A percentile compares a stretch with the other conserved stretches of the same genome.
phyloP scores from a whole-genome alignment of 805 yeast genomes.

The Cephaloascus albidus region DNA sequence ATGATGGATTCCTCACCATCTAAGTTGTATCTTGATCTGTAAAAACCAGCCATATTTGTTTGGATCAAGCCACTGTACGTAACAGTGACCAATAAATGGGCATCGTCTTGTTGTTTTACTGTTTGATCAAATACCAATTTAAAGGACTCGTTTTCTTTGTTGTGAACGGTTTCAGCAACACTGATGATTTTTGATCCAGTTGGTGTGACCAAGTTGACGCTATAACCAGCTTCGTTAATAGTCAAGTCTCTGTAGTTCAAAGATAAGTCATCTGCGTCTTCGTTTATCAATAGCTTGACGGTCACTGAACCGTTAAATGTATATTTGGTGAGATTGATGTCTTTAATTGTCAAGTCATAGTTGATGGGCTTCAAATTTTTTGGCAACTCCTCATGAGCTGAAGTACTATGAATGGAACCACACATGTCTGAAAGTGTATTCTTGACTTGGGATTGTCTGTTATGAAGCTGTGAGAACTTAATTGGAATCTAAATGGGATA shows the following conservation, averaged over 20 bases:
- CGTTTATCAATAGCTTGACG: slow-evolving; percentile 36
- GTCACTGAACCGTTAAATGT: slow-evolving; percentile 37
- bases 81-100: slow-evolving; percentile 16
- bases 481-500: no score
- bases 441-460: no score
- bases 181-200: slow-evolving; percentile 4
- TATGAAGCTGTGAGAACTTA: no score
- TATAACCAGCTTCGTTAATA: slow-evolving; percentile 15
- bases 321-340: slow-evolving; percentile 44
- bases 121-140: slow-evolving; percentile 44
- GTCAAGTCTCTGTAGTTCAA: slow-evolving; percentile 38
- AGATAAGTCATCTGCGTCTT: slow-evolving; percentile 32
- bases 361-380: slow-evolving; percentile 61
- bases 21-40: slow-evolving; percentile 30
- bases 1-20: slow-evolving; percentile 25
- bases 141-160: slow-evolving; percentile 53
- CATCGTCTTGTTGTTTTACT: slow-evolving; percentile 13
- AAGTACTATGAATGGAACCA: not conserved
- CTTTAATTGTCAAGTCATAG: slow-evolving; percentile 54
- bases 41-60: slow-evolving; percentile 50
- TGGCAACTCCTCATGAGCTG: slow-evolving; percentile 39
- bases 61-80: slow-evolving; percentile 34
- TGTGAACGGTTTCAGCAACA: slow-evolving; percentile 13
- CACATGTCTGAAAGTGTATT: no score
- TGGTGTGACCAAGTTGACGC: slow-evolving; percentile 14